Conservation (phyloP, 2,329 filamentous ascomycete genomes). For the Exophiala sp. region DNA sequence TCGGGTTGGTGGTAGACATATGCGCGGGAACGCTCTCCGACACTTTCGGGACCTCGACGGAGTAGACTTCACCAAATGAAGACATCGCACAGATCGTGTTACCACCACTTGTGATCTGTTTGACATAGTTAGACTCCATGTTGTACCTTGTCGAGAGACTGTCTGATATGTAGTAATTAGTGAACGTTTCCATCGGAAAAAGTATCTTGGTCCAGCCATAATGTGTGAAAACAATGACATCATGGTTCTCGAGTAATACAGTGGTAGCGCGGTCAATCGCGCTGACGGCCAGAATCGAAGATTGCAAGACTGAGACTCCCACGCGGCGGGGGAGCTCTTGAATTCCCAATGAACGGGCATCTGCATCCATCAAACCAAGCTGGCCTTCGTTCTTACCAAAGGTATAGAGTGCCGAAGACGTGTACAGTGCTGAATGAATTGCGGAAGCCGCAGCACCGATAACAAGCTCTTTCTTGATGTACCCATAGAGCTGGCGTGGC, state of each 20-base stretch:
- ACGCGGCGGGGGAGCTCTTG: constrained; percentile 81
- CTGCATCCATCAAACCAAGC: constrained; percentile 88
- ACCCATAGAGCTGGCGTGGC: constrained; percentile 86
- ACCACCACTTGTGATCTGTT: constrained; percentile 75
- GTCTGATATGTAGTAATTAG: constrained; percentile 62
- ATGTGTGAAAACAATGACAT: constrained; percentile 91
- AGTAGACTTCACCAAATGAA: constrained; percentile 80
- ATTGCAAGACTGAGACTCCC: constrained; percentile 74
- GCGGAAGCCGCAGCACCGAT: constrained; percentile 82
- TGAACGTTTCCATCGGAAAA: constrained; percentile 73
- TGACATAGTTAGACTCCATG: constrained; percentile 63
- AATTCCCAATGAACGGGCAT: constrained; percentile 83
- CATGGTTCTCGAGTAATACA: constrained; percentile 78
- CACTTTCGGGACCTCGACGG: constrained; percentile 69
- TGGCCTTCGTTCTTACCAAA: constrained; percentile 97
- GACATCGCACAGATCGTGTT: constrained; percentile 90
- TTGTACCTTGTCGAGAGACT: constrained; percentile 66
- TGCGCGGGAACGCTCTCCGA: constrained; percentile 58
- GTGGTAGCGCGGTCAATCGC: constrained; percentile 89
- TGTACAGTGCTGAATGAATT: constrained; percentile 88
- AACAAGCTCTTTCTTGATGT: constrained; percentile 80
- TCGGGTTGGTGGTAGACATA: constrained; percentile 84
- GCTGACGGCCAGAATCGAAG: constrained; percentile 71
- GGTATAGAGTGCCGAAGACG: constrained; percentile 74
- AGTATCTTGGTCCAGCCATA: constrained; percentile 91